Evolutionary conservation across 345 rosid genomes (phyloP), one percentile per base, ranked within the genome.

Genomic region (Erodium maritimum): DNA sequence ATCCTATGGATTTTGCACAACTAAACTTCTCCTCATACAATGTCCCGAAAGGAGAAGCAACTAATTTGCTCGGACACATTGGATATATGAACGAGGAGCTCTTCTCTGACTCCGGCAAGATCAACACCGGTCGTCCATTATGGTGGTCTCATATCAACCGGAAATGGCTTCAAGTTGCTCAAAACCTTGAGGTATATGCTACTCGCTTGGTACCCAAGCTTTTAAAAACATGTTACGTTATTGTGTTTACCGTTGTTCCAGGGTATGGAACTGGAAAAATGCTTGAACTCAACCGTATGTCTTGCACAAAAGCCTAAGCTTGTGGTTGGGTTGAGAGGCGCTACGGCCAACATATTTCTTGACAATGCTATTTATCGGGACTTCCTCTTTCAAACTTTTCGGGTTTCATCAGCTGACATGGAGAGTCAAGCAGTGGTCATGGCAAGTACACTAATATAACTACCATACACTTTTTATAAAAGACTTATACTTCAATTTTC

Each of bases 351-450:
- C 22, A 76, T 78, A 18, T 83, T 80, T 67, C 64, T 80, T 48
- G 75, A 83, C 54, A 83, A 80, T 55, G 81, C 73, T 17, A 82
- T 75, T 61, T 78, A 83, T 37, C 62, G 73, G 24, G 76, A 69
- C 23, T 78, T 83, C 65, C 72, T 71, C n/a, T 67, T 53, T 56
- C 19, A 65, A 25, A 57, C 54, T 22, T 78, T 78, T 33, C 53
- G 61, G 23, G 84, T 78, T 63, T 76, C 84, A 23, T 74, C 86
- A 0, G 61, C 67, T 0, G 83, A 83, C 11, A 78, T 71, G 80
- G 89, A 80, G 75, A 78, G 79, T 56, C 64, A 75, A 68, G 82
- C 82, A 21, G 82, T 76, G 29, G 82, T 69, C 14, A 80, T 74
- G 83, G 83, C 69, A 67, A 54, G 50, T 11, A 24, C 51, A 23